A percentile compares a stretch with the other conserved stretches of the same genome.
Conservation (phyloP, 768 basidiomycete species). For the Pleurotus djamor region DNA sequence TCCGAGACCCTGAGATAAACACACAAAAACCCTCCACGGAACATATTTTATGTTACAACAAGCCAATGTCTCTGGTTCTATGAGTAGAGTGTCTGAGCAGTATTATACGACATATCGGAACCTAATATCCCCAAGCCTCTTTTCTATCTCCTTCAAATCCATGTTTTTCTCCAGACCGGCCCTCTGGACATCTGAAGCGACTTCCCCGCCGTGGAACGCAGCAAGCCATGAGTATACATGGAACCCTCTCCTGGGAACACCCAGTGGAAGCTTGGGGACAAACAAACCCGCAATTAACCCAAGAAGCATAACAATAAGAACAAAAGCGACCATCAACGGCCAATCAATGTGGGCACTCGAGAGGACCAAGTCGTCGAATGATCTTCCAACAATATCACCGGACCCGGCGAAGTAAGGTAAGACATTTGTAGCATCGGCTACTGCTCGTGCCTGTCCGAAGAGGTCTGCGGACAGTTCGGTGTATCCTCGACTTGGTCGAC, state of each 20-base stretch:
- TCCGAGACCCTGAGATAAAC: constrained; percentile 3
- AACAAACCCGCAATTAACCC: constrained; percentile 26
- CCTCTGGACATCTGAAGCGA: constrained; percentile 17
- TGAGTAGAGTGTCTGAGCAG: neutral
- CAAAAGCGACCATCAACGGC: constrained; percentile 21
- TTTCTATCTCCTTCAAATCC: constrained; percentile 25
- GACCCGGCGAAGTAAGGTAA: constrained; percentile 41
- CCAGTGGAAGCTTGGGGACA: constrained; percentile 1
- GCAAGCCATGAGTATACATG: constrained; percentile 7
- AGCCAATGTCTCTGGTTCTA: neutral
- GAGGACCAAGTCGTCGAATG: constrained; percentile 26
- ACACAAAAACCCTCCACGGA: neutral
- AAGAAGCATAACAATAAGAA: constrained; percentile 18
- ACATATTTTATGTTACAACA: neutral
- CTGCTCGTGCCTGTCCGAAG: constrained; percentile 29
- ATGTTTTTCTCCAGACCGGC: constrained; percentile 20
- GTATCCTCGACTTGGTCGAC: constrained; percentile 28
- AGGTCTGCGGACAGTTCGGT: constrained; percentile 28
- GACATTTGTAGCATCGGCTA: constrained; percentile 37
- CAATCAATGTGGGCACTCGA: constrained; percentile 22
- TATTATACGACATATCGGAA: constrained; percentile 19
- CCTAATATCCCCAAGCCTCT: constrained; percentile 22
- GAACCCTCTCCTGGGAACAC: constrained; percentile 1
- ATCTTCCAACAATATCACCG: constrained; percentile 29
- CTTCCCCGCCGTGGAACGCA: constrained; percentile 17